phyloP scores from a whole-genome alignment of 148 eudicot genomes.

The Amaranthus hypochondriacus region DNA sequence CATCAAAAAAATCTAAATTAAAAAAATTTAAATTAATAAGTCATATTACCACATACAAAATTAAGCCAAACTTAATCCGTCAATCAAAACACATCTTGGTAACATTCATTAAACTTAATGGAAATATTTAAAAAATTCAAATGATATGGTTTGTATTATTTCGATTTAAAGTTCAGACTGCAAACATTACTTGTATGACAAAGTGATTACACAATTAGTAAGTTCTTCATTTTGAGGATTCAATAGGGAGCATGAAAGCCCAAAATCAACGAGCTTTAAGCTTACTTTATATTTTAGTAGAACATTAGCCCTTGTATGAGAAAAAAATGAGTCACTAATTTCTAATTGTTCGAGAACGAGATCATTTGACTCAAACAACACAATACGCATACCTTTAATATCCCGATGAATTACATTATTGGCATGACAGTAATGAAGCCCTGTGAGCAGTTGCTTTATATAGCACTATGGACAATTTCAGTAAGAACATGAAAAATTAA shows the following conservation, averaged over 20 bases:
- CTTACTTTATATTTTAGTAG: constrained; percentile 74
- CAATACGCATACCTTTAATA: constrained; percentile 48
- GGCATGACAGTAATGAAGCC: constrained; percentile 76
- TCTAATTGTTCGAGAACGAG: neutral
- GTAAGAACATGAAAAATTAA: constrained; percentile 5
- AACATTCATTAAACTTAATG: too few relatives aligned
- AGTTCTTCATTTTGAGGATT: constrained; percentile 7
- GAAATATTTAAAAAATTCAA: neutral
- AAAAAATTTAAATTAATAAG: too few relatives aligned
- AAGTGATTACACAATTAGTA: constrained; percentile 31
- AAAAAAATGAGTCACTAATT: constrained; percentile 1
- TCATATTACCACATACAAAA: too few relatives aligned
- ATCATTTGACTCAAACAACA: neutral
- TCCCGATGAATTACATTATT: constrained; percentile 84
- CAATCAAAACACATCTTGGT: too few relatives aligned
- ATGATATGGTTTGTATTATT: neutral
- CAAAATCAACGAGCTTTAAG: constrained; percentile 85
- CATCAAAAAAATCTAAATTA: too few relatives aligned
- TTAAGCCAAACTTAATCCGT: too few relatives aligned
- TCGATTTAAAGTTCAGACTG: neutral
- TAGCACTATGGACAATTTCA: constrained; percentile 47
- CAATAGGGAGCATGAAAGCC: constrained; percentile 56
- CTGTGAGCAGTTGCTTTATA: constrained; percentile 69
- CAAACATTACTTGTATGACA: constrained; percentile 24
- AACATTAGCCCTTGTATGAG: constrained; percentile 60